Evolutionary conservation across 768 basidiomycete genomes (phyloP), one percentile per base, ranked within the genome.

Genomic region (Agaricus subrufescens): DNA sequence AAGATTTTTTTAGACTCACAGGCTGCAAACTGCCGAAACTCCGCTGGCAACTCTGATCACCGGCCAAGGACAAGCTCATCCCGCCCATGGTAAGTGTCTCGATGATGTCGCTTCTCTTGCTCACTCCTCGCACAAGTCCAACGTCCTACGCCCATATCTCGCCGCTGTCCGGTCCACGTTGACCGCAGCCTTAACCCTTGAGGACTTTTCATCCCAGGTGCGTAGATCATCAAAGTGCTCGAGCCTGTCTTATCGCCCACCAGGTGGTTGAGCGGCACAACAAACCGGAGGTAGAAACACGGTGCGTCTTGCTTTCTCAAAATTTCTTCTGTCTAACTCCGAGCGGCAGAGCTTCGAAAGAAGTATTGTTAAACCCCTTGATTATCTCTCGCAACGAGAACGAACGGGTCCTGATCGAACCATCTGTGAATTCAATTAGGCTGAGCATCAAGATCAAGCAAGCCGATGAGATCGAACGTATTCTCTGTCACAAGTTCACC

Each of bases 361-460:
- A 98, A 74, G 94, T 94, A 52, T 81, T 98, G 45, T 84, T 98
- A 54, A 95, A 93, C 65, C 91, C 97, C 14, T 78, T 98, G 44
- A 86, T 85, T 40, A 98, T 98, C 73, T 95, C 95, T 10, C 87
- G 97, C 63, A 98, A 97, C 69, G 94, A 98, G 75, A 91, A 94
- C 64, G 97, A 99, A 69, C 87, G 91, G 58, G 97, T 98, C 63
- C 76, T 99, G 63, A 93, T 99, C 73, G 97, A 99, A 71, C 89
- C 97, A 2, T 94, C 93, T 2, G 85, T 98, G 74, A 99, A 99
- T 75, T 96, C 94, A 1, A 91, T 98, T 69, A 87, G 97, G 42
- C 79, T 99, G 57, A 94, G 90, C 72, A 98, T 99, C 75, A 94
- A 88, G 77, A 98, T 99, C 69, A 99, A 99, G 71, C 97, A 99